Conservation (phyloP, 2,329 filamentous ascomycete genomes). For the Ciborinia camelliae region DNA sequence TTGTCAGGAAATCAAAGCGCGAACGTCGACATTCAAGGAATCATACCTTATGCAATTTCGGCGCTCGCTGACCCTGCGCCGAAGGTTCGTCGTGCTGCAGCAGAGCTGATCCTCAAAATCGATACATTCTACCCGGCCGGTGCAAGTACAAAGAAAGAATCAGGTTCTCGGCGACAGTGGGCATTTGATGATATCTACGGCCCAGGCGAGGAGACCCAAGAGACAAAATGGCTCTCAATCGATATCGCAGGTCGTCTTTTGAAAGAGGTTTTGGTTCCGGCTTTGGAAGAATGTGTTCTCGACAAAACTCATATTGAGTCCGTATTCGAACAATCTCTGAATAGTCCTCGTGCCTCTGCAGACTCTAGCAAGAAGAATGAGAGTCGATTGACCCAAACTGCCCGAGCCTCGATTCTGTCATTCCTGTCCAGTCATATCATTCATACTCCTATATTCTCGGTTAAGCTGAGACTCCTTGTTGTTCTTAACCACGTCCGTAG, state of each 20-base stretch:
- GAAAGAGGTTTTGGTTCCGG: slow-evolving; percentile 64
- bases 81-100: slow-evolving; percentile 72
- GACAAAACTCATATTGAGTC: slow-evolving; percentile 68
- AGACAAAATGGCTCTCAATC: slow-evolving; percentile 54
- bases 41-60: slow-evolving; percentile 77
- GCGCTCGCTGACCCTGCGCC: slow-evolving; percentile 74
- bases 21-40: slow-evolving; percentile 66
- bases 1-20: slow-evolving; percentile 50
- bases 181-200: slow-evolving; percentile 65
- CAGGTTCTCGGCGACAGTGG: slow-evolving; percentile 48
- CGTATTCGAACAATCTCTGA: slow-evolving; percentile 58
- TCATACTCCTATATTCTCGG: slow-evolving; percentile 61
- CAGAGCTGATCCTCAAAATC: slow-evolving; percentile 60
- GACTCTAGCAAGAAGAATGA: slow-evolving; percentile 46
- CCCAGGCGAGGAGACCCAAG: slow-evolving; percentile 44
- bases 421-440: slow-evolving; percentile 73
- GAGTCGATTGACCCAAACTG: slow-evolving; percentile 50
- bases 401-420: slow-evolving; percentile 61
- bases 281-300: slow-evolving; percentile 80
- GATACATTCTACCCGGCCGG: slow-evolving; percentile 47
- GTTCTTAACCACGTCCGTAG: slow-evolving; percentile 70
- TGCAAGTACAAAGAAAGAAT: slow-evolving; percentile 41
- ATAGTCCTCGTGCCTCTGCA: slow-evolving; percentile 46
- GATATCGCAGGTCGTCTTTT: slow-evolving; percentile 61
- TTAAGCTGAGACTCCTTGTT: slow-evolving; percentile 70